Percentiles rank a stretch among this genome's conserved stretches.
phyloP scores from a whole-genome alignment of 257 asterid genomes.

The Lavandula angustifolia region DNA sequence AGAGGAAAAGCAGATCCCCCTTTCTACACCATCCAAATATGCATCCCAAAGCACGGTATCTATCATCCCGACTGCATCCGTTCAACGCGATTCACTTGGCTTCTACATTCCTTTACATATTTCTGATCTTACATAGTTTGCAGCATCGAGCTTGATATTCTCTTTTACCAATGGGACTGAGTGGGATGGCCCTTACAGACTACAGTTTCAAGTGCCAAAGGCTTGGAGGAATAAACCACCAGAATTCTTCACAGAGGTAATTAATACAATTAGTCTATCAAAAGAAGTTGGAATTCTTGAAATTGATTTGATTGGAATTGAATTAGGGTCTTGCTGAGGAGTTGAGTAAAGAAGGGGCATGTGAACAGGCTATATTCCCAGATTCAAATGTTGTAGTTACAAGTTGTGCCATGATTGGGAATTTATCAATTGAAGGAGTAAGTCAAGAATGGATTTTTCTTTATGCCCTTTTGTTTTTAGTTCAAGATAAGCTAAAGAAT shows the following conservation, averaged over 20 bases:
- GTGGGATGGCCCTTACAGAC: slow-evolving; percentile 89
- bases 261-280: neutral
- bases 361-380: slow-evolving; percentile 78
- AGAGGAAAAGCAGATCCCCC: slow-evolving; percentile 84
- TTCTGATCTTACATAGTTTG: slow-evolving; percentile 23
- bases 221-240: slow-evolving; percentile 66
- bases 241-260: slow-evolving; percentile 63
- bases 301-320: neutral
- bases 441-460: slow-evolving; percentile 28
- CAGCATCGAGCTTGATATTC: slow-evolving; percentile 82
- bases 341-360: slow-evolving; percentile 81
- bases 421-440: slow-evolving; percentile 70
- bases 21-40: slow-evolving; percentile 78
- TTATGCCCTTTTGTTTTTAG: too few species aligned
- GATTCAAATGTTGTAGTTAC: slow-evolving; percentile 54
- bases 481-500: neutral
- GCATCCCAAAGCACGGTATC: slow-evolving; percentile 85
- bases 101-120: neutral
- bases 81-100: neutral
- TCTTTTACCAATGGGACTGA: slow-evolving; percentile 83
- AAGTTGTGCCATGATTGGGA: slow-evolving; percentile 76
- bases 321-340: slow-evolving; percentile 74
- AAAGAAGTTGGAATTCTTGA: too few species aligned
- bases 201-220: slow-evolving; percentile 77
- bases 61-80: slow-evolving; percentile 14